phyloP scores from a whole-genome alignment of 148 eudicot genomes.

The Vaccinium myrtillus region DNA sequence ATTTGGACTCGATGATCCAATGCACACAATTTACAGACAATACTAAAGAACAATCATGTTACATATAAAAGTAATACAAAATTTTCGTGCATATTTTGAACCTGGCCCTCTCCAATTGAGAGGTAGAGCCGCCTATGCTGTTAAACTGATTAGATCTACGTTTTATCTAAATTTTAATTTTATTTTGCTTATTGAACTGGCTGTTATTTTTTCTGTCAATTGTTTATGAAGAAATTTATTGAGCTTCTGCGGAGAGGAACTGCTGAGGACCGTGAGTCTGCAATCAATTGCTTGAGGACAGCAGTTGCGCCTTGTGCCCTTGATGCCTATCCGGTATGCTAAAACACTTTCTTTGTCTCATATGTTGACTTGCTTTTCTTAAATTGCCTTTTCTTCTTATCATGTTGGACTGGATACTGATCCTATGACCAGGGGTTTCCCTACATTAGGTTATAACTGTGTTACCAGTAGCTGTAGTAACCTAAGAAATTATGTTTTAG shows the following conservation, averaged over 20 bases:
- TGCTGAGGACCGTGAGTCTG: slow-evolving; percentile 61
- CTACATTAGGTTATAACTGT: neutral
- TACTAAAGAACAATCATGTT: no score
- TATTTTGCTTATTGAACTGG: neutral
- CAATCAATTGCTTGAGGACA: slow-evolving; percentile 65
- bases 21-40: no score
- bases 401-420: neutral
- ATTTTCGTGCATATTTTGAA: no score
- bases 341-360: neutral
- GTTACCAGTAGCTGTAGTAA: neutral
- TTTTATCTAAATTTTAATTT: slow-evolving; percentile 10
- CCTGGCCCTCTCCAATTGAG: no score
- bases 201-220: slow-evolving; percentile 12
- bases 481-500: neutral
- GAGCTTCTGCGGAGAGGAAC: slow-evolving; percentile 90
- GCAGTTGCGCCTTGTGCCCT: slow-evolving; percentile 92
- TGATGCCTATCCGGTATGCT: slow-evolving; percentile 87
- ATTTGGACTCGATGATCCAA: no score
- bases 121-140: no score
- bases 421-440: neutral
- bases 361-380: neutral
- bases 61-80: no score
- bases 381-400: neutral
- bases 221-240: slow-evolving; percentile 67
- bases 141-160: no score